Evolutionary conservation across 2,329 filamentous ascomycete species (phyloP), one percentile per base, ranked within the genome.

Genomic region (Colletotrichum shisoi): DNA sequence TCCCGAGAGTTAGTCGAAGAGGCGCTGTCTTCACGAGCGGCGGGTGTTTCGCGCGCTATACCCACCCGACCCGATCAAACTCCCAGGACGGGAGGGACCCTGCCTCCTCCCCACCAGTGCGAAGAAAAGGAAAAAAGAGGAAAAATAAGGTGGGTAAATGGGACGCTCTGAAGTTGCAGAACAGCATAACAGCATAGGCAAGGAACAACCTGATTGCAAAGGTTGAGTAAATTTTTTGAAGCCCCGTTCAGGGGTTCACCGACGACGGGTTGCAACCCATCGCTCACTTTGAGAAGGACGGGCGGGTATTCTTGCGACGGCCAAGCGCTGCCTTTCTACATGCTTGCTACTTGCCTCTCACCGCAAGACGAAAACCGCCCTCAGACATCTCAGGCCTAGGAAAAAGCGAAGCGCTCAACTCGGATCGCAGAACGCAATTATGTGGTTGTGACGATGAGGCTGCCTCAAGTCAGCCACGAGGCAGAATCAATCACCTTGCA

Each of bases 181-280:
- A 34, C 9, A 17, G 17, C 31, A 42, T 34, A 54, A 34, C 9
- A 17, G 17, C 31, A 42, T 34, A 31, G 48, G 17, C 54, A 59
- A 48, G 54, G 62, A n/a, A 59, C 45, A 51, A 61, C 57, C 57
- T 49, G 58, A 42, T 54, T 48, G 40, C 61, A 19, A 39, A 21
- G n/a, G 31, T 13, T 24, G 57, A 51, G 39, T 39, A 57, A 62
- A 62, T 66, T 31, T 66, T 24, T 34, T n/a, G n/a, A 52, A 40
- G 58, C 57, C 42, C 57, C 62, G 37, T 62, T 37, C 24, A 39
- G 21, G 21, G n/a, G 31, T 49, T 46, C 48, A 54, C 46, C 48
- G 52, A 60, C 11, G 39, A 15, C 49, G 34, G 48, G 57, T 49
- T 65, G 62, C 57, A 49, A 61, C 31, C 49, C 40, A 53, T 58